A percentile compares a stretch with the other conserved stretches of the same genome.
Evolutionary conservation across 805 yeast species (phyloP).

Genomic region (Yarrowia alimentaria): DNA sequence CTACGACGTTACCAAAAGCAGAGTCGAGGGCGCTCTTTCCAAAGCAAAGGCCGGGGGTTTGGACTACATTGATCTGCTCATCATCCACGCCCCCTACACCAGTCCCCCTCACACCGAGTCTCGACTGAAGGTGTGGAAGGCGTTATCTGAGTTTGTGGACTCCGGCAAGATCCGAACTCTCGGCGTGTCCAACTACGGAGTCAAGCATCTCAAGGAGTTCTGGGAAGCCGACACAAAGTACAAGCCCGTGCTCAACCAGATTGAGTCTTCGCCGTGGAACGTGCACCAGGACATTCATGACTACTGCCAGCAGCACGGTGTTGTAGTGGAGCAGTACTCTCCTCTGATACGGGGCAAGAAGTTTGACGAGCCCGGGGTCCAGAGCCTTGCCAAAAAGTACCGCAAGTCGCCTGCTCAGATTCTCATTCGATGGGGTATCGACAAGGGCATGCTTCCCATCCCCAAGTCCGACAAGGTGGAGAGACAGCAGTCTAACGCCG

Average conservation of each 20-base stretch:
- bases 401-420: slow-evolving; percentile 64
- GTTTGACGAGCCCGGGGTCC: slow-evolving; percentile 55
- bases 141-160: slow-evolving; percentile 64
- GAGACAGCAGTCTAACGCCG: slow-evolving; percentile 61
- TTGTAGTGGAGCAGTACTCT: slow-evolving; percentile 75
- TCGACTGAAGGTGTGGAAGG: slow-evolving; percentile 69
- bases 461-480: slow-evolving; percentile 74
- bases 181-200: slow-evolving; percentile 79
- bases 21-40: slow-evolving; percentile 64
- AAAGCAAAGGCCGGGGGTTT: slow-evolving; percentile 64
- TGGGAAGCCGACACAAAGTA: slow-evolving; percentile 64
- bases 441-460: slow-evolving; percentile 70
- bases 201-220: slow-evolving; percentile 62
- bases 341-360: slow-evolving; percentile 39
- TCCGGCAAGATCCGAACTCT: slow-evolving; percentile 69
- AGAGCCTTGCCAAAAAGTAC: slow-evolving; percentile 54
- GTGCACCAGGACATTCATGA: slow-evolving; percentile 66
- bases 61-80: slow-evolving; percentile 78
- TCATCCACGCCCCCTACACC: slow-evolving; percentile 80
- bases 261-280: slow-evolving; percentile 89
- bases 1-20: slow-evolving; percentile 52
- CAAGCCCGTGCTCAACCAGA: slow-evolving; percentile 73
- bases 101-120: slow-evolving; percentile 79
- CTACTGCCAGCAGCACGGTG: slow-evolving; percentile 55
- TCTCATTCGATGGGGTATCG: slow-evolving; percentile 80